Evolutionary conservation across 345 rosid species (phyloP), one percentile per base, ranked within the genome.

Genomic region (Trapa incisa): DNA sequence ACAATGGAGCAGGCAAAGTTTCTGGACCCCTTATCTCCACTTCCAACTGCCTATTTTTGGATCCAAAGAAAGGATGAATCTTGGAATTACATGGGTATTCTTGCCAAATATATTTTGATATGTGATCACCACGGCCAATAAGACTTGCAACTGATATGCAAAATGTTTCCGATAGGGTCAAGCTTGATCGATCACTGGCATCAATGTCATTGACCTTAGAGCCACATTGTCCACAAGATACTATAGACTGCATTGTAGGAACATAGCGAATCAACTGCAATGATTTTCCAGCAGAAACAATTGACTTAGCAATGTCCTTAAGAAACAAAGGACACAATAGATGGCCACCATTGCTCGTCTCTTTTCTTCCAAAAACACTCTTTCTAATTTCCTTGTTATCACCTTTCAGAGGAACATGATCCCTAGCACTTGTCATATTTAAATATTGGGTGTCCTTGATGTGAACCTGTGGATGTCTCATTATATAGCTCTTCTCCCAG

Each of bases 271-370:
- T 85, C 77, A 95, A 82, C 80, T 91, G 97, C 81, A 89, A 77
- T 38, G 99, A 95, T 79, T 95, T 95, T 69, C 99, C 99, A 37
- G 96, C 99, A 72, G 96, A 89, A 73, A 95, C 82, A 79, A 91
- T 84, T 47, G 97, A 85, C 72, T 81, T 84, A 65, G 86, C 84
- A 58, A 81, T 82, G 81, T 85, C 92, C 82, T 81, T 86, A 16
- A 95, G 70, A 80, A 89, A 89, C 69, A 83, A 69, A 70, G 99
- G 99, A 69, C 89, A 94, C 58, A 75, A 63, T 64, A 77, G 77
- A 80, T 70, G 68, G 47, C 75, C 88, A 67, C 74, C 71, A 32
- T 54, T 71, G 35, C 70, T 86, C 69, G 69, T 80, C 58, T 82
- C 96, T 75, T 88, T 85, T 60, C 80, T 87, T 80, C 79, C 87